Evolutionary conservation across 2,329 filamentous ascomycete species (phyloP), one percentile per base, ranked within the genome.

Genomic region (Penicillium sclerotigenum): DNA sequence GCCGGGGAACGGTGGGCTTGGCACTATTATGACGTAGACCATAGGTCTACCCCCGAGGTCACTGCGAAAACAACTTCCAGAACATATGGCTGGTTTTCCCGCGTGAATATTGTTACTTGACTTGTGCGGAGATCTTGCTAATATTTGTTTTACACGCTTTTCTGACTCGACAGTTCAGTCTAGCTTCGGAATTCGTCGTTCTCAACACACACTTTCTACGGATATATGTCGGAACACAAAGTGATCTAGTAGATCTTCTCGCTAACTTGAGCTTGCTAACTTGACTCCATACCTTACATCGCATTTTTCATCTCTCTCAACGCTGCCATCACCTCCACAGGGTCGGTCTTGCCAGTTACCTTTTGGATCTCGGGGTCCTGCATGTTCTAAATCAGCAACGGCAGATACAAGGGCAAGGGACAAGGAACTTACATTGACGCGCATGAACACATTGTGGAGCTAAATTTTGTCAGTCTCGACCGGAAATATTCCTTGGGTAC

Each of bases 391-490:
- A 29, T 68, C 33, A 68, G 59, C 37, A 50, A 54, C n/a, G 33
- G 18, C 9, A 16, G 16, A 18, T 28, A 33, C 45, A 26, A 16
- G 4, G 9, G 11, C 13, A 38, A 26, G 3, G 9, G 31, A n/a
- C 10, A 20, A 13, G 8, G 8, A 7, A 75, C 84, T 79, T 77
- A 90, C 89, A 65, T 88, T 80, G 34, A 95, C 82, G 64, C 89
- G 84, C 94, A 99, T 97, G 69, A 99, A 99, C 1, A 96, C 90
- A 68, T 99, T 99, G 74, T 97, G 91, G 77, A 89, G 79, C 89
- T 93, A 24, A 14, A 43, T 7, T 31, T 10, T 13, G 45, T 55
- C 38, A 60, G 53, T 41, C 11, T n/a, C 20, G 5, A 34, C 1
- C 11, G 24, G 2, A 24, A n/a, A 26, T 2, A 18, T 18, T 11